Base-by-base conservation (phyloP, 2,329 filamentous ascomycete genomes). In the Plenodomus tracheiphilus region DNA sequence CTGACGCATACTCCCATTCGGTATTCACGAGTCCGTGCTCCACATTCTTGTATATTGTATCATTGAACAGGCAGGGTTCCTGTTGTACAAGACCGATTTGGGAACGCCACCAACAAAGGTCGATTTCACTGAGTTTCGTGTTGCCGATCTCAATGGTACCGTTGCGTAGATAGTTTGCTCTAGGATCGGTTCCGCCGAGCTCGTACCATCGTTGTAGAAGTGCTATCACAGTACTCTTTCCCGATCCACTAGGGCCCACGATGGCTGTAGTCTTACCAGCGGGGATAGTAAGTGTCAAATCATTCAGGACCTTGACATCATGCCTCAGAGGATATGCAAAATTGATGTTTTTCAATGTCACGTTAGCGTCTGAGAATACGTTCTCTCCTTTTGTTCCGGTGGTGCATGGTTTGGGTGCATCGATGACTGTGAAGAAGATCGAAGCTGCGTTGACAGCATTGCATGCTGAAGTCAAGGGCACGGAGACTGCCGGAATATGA, bases 291-390 rank as follows among this genome's bases (percentile, higher is more conserved):
- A 99, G 81, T 43, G 79, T 87, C 39, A 97, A 86, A 54, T 86
- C 84, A 41, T 94, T 79, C 86, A 99, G 91, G 38, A 97, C 89
- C 2, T 85, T 82, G 5, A 96, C 90, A 62, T 97, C 91, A 0
- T 91, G 90, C 19, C 94, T 84, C 3, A 91, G 95, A 8, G 94
- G 94, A 65, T 99, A 97, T 59, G 96, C 92, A 72, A 96, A 92
- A 69, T 86, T 81, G 20, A 97, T 80, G 55, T 87, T 4, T 82
- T 82, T 1, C 70, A 68, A n/a, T 44, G 39, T 20, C 66, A 68
- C 9, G 47, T 41, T 2, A 37, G 36, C 0, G 68, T 69, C 7
- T 49, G 34, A 8, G 50, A 45, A 1, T 67, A 68, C 6, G 51
- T 46, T 10, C 61, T 57, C 7, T 43, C 59, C 34, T 70, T 45